Base-by-base conservation (phyloP, 768 basidiomycete genomes). In the Boletellus ananiceps region DNA sequence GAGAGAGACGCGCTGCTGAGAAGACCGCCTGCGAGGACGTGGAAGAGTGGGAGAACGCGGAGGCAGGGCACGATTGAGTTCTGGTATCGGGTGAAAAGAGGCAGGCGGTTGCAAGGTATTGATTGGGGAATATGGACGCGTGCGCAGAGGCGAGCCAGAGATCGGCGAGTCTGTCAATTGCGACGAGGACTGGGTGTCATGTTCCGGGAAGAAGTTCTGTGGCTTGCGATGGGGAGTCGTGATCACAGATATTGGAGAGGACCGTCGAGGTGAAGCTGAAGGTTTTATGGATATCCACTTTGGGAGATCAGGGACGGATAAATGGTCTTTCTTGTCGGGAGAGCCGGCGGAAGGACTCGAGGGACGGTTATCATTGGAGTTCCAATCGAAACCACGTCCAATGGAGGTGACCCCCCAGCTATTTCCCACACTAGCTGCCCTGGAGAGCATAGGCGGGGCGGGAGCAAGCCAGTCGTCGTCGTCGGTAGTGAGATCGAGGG, bases 381-480 rank as follows among this genome's bases (percentile, higher is more conserved):
- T 75, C 86, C 88, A 90, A 66, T 87, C 74, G 62, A 88, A 90
- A 15, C 89, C 89, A 40, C 86, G 80, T 11, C 89, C 89, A 40
- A 91, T 84, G 33, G 81, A 88, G 16, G 89, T 91, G 52, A 92
- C 88, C 7, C 84, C 85, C 86, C 87, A 92, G 68, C 87, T 89
- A 53, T 81, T 80, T 29, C 83, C 80, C 46, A 85, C 81, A 51
- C 83, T 86, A 35, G 85, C 76, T 7, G 83, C 71, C 51, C 79
- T 73, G 68, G 83, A 81, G 16, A 84, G 74, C 25, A 75, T 67
- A 4, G 75, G 65, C 27, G 76, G 72, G 33, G 73, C 70, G 36
- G 80, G 72, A 23, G 76, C 59, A 52, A 76, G 74, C 86, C 86
- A 87, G 59, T 83, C 85, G 55, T 84, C 82, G 54, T 80, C 83